These are phyloP conservation scores for Xylaria castorea DNA, from an alignment of 495 filamentous ascomycete genomes.

Conservation along the genomic window DNA sequence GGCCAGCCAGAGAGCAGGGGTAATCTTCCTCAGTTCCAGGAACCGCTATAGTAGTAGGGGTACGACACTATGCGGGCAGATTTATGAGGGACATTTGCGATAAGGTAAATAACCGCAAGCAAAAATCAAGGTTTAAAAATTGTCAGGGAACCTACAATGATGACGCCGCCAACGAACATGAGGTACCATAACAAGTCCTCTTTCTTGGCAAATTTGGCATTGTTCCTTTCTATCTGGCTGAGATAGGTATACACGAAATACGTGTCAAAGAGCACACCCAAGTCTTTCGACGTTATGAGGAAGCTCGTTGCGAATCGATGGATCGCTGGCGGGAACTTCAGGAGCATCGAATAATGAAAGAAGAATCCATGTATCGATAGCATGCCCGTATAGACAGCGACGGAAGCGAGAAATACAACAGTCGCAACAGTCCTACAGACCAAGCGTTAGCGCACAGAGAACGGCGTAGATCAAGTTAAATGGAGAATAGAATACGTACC, in stretches of 20 bases:
- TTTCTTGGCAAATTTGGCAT: constrained; percentile 50
- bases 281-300: constrained; percentile 67
- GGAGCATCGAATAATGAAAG: constrained; percentile 63
- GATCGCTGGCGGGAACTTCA: constrained; percentile 66
- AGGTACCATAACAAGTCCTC: constrained; percentile 60
- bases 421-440: constrained; percentile 71
- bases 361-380: constrained; percentile 60
- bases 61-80: constrained; percentile 91
- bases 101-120: background rate
- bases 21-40: constrained; percentile 97
- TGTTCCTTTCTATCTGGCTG: constrained; percentile 50
- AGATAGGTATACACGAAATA: constrained; percentile 66
- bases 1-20: constrained; percentile 76
- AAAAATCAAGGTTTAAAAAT: constrained; percentile 17
- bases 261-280: constrained; percentile 79
- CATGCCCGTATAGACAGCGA: constrained; percentile 66
- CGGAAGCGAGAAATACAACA: constrained; percentile 67
- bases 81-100: constrained; percentile 70
- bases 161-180: constrained; percentile 49
- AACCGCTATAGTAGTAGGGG: constrained; percentile 84
- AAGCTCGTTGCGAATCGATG: constrained; percentile 70
- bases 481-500: constrained; percentile 28
- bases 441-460: background rate
- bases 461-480: background rate
- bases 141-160: constrained; percentile 50